Base-by-base conservation (phyloP, 768 basidiomycete genomes). In the Rhodotorula kratochvilovae region DNA sequence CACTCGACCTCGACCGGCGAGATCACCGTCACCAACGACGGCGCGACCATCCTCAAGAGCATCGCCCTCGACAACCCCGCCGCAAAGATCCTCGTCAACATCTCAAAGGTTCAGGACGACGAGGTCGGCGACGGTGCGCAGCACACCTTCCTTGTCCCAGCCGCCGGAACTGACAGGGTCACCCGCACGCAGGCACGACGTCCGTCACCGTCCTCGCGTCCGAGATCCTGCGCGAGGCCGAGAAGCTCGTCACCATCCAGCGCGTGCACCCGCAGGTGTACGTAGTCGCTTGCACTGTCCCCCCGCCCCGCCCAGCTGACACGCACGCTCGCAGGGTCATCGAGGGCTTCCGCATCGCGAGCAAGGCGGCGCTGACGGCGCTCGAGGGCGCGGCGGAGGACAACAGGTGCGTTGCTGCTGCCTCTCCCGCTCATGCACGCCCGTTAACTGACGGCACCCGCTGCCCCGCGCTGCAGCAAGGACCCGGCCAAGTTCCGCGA, bases 101-200 rank as follows among this genome's bases (percentile, higher is more conserved):
- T 99, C 81, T 95, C 93, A 1, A 99, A 99, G 80, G 95, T 98
- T n/a, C 96, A 98, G 82, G 96, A 99, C 80, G 96, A 99, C 79
- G 96, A 99, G 81, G 88, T 99, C 58, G 96, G 96, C 29, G 96
- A 98, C 81, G 70, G n/a, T n/a, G n/a, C n/a, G n/a, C n/a, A n/a
- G n/a, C n/a, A n/a, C n/a, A n/a, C n/a, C n/a, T n/a, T n/a, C n/a
- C n/a, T n/a, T n/a, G n/a, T n/a, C n/a, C n/a, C n/a, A n/a, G n/a
- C n/a, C n/a, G n/a, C n/a, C n/a, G n/a, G n/a, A n/a, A n/a, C n/a
- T n/a, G n/a, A n/a, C n/a, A n/a, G n/a, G n/a, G n/a, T n/a, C n/a
- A n/a, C n/a, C n/a, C n/a, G n/a, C n/a, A n/a, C n/a, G n/a, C n/a
- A n/a, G n/a, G 91, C 53, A 94, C 91, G 46, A 94, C 91, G 33